Evolutionary conservation across 2,329 filamentous ascomycete species (phyloP), one percentile per base, ranked within the genome.

Genomic region (Cladophialophora immunda): DNA sequence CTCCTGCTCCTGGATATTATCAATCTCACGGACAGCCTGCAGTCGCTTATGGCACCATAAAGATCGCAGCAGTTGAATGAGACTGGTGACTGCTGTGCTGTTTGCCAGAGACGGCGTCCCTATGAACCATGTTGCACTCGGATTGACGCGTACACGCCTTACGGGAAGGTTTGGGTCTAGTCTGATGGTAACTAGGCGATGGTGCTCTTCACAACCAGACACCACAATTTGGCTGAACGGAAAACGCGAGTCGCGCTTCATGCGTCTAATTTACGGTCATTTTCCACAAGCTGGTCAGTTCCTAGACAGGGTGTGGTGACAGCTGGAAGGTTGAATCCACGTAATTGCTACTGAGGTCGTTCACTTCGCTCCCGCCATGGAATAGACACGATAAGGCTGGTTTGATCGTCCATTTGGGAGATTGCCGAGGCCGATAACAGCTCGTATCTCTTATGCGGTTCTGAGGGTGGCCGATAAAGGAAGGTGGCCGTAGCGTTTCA

Each of bases 401-500:
- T 22, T 47, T 29, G 36, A 45, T 19, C 27, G 27, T 34, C 56
- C 15, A 22, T 50, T 52, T 15, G 22, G 19, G 5, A 59, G 27
- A 45, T 50, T n/a, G 41, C 38, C 38, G n/a, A 45, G 7, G 19
- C 22, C n/a, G 36, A 32, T 32, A 47, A 19, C 11, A 29, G 17
- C 25, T 15, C 38, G 41, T 59, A 59, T 59, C 57, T 50, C 22
- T 22, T 2, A 22, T n/a, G 30, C 41, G 17, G 45, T 30, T 34
- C 29, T 15, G n/a, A 22, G 17, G n/a, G 58, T 19, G 4, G 19
- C 58, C 29, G 15, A 54, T 53, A 62, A 54, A 54, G 58, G 58
- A 62, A 62, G 58, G 58, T 62, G 58, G 22, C 32, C 25, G 50
- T 32, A 62, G 52, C 58, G 58, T 62, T 34, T 38, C 58, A 62